Base-by-base conservation (phyloP, 1,284 basidiomycete species). In the Schizophyllum commune region DNA sequence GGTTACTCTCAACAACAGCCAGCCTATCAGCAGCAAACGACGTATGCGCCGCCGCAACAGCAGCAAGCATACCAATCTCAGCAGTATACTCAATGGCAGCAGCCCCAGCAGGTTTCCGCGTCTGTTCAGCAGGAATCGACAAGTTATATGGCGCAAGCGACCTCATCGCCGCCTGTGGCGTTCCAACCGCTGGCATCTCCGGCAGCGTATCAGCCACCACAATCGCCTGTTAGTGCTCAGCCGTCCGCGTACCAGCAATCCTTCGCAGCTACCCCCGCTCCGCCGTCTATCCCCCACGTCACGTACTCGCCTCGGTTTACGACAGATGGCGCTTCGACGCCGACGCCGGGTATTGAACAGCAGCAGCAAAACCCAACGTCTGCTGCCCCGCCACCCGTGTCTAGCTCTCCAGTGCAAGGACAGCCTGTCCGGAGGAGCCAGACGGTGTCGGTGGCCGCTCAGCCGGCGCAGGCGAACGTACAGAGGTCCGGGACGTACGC, bases 11-110 rank as follows among this genome's bases (percentile, higher is more conserved):
- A 60, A 20, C 66, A 66, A 27, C 66, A 70, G 47, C 60, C 39
- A 8, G 17, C 39, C 17, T 47, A 47, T 27, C 27, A 27, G 27
- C 27, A 52, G 15, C 51, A 52, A 52, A 52, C 51, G 20, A 52
- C 51, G 51, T 17, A 17, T 17, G 17, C 51, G 15, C 17, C 51
- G 15, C 20, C 72, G 34, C 70, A 72, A 64, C 62, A 69, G 61
- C 61, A 66, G 60, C 58, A 69, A 39, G 60, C 64, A 33, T 63
- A 59, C 33, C 64, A 52, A 22, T 33, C 55, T 34, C 60, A 58
- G 34, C 56, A 63, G 13, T 60, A 67, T 32, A 17, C 3, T 5
- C 20, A 52, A 20, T 52, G 15, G 15, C 51, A 17, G 51, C 51
- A 52, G 58, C 52, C 65, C 1, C 62, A 62, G 39, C 39, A 56